Conservation (phyloP, 75 land plant genomes). For the Ceratopteris richardii region DNA sequence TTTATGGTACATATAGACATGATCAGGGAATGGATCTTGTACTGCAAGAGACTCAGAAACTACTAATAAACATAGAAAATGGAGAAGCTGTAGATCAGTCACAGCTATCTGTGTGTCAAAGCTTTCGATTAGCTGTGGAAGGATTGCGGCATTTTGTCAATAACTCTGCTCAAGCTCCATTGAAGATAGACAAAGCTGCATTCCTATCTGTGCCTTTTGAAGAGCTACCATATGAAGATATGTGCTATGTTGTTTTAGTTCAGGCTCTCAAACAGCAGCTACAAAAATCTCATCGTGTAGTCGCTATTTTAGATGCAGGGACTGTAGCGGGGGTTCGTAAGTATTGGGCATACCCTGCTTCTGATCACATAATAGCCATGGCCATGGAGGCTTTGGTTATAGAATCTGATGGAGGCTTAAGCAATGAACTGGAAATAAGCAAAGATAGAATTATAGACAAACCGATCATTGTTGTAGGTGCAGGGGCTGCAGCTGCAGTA, state of each 20-base stretch:
- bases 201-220: slow-evolving; percentile 28
- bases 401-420: slow-evolving; percentile 10
- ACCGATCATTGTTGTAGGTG: slow-evolving; percentile 75
- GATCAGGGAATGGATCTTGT: slow-evolving; percentile 57
- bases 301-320: slow-evolving; percentile 78
- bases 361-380: slow-evolving; percentile 42
- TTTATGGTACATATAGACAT: slow-evolving; percentile 47
- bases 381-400: slow-evolving; percentile 40
- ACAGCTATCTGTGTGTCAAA: slow-evolving; percentile 39
- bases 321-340: slow-evolving; percentile 57
- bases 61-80: slow-evolving; percentile 45
- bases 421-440: slow-evolving; percentile 5
- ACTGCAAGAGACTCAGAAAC: slow-evolving; percentile 42
- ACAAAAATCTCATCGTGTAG: slow-evolving; percentile 43
- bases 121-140: slow-evolving; percentile 71
- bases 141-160: slow-evolving; percentile 57
- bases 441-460: slow-evolving; percentile 33
- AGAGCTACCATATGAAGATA: slow-evolving; percentile 62
- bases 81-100: slow-evolving; percentile 50
- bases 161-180: slow-evolving; percentile 25
- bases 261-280: slow-evolving; percentile 57
- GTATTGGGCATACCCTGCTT: slow-evolving; percentile 61
- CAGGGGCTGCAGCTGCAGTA: slow-evolving; percentile 73
- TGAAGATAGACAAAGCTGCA: slow-evolving; percentile 12
- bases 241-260: slow-evolving; percentile 58